Base-by-base conservation (phyloP, 202 grass and related monocot genomes). In the Sporobolus alterniflorus region DNA sequence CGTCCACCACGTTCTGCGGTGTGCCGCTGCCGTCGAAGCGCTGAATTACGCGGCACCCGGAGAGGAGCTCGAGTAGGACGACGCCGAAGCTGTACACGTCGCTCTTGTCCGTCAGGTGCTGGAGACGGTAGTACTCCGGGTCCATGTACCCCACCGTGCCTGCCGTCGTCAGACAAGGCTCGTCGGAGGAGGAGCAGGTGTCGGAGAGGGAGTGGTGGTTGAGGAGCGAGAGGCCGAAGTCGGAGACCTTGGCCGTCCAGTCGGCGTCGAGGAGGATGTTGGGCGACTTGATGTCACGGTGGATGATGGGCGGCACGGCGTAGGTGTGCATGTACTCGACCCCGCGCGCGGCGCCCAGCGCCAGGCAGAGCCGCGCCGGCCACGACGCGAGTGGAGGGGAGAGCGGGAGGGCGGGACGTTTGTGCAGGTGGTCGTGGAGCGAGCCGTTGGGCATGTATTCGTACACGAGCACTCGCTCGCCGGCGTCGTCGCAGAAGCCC, bases 141-240 rank as follows among this genome's bases (percentile, higher is more conserved):
- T 97, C 94, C 94, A 97, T 97, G 94, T 97, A 97, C 32, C 94
- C 94, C 39, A 97, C 91, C 40, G 94, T 97, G 4, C 94, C 94
- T 1, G 91, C 94, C 17, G 91, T 90, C 17, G 81, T 84, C 21
- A 78, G n/a, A 67, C 84, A 86, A 2, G 82, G 82, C 18, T 70
- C 81, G 50, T 92, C 56, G n/a, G n/a, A n/a, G n/a, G n/a, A n/a
- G n/a, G n/a, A n/a, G n/a, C n/a, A n/a, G n/a, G n/a, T n/a, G n/a
- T n/a, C n/a, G n/a, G n/a, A n/a, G n/a, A n/a, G n/a, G n/a, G n/a
- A n/a, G n/a, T n/a, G 69, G 82, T 76, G 77, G 67, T 73, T 93
- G 71, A 93, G 81, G 2, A 97, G 79, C 21, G 92, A 94, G 31
- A 98, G 88, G 54, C 92, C 95, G 54, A 98, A 98, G 83, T 98